A percentile compares a stretch with the other conserved stretches of the same genome.
phyloP scores from a whole-genome alignment of 2,329 filamentous ascomycete genomes.

The Podosphaera fusca region DNA sequence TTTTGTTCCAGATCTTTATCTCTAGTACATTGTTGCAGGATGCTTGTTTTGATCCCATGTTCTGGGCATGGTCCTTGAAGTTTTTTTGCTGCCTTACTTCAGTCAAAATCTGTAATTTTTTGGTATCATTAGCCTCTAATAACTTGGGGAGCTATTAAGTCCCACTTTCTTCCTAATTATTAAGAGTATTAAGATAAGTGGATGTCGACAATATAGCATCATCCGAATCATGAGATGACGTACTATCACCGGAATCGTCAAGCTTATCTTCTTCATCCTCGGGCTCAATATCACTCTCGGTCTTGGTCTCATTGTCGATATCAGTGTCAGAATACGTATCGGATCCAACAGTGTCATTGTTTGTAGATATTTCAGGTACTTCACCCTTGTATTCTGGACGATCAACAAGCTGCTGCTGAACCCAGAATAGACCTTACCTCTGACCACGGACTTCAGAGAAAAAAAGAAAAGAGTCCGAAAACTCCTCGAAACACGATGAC shows the following conservation, averaged over 20 bases:
- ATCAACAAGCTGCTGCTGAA: neutral
- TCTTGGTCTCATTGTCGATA: neutral
- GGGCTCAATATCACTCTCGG: neutral
- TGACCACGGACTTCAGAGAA: no score
- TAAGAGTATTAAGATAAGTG: neutral
- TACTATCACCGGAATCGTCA: no score
- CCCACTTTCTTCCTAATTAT: neutral
- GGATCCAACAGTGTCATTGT: neutral
- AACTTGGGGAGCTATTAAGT: neutral
- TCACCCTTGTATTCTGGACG: neutral
- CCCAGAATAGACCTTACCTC: no score
- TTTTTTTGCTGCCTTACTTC: neutral
- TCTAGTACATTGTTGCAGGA: neutral
- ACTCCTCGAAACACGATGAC: no score
- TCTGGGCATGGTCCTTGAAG: neutral
- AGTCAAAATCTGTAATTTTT: neutral
- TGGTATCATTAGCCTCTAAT: neutral
- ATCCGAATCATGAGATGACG: neutral
- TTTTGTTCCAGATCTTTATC: neutral
- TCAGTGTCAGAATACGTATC: neutral
- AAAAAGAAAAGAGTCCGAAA: no score
- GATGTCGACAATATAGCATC: neutral
- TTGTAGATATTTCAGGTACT: neutral
- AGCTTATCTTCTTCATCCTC: no score
- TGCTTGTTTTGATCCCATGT: no score